Base-by-base conservation (phyloP, 352 stramenopile genomes). In the Globisporangium polare region DNA sequence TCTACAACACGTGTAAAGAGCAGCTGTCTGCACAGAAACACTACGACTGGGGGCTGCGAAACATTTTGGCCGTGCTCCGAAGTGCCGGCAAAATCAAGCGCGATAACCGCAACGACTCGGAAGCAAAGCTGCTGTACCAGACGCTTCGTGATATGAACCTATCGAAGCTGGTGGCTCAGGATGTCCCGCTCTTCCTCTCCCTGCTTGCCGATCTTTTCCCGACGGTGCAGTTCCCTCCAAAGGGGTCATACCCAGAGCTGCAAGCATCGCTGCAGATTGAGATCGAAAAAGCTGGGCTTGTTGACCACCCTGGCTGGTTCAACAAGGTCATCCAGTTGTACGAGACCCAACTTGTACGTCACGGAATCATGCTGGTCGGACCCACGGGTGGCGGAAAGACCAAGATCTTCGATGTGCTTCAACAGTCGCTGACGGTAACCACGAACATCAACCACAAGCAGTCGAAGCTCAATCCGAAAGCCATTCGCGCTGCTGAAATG, bases 331-430 rank as follows among this genome's bases (percentile, higher is more conserved):
- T 99, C 49, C 92, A 98, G 65, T 76, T 99, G 20, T 99, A 99
- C 68, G 97, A 99, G 63, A 99, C 96, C 2, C 97, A 97, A 56
- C 88, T 98, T 18, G 97, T 99, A 51, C 85, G 97, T 18, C 96
- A 99, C 67, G 97, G 97, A 8, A 99, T 99, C 75, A 99, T 99
- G 96, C 79, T 99, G n/a, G 95, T 99, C 9, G 96, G 97, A 5
- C 97, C 97, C 0, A 97, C 94, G 1, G 97, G 97, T 17, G 96
- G 96, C 42, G 97, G 97, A 20, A 99, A 99, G 77, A 99, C 96
- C 2, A 96, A 97, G 66, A 99, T 98, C 42, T 99, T 98, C 63
- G 94, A 98, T 58, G 96, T 96, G 29, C 62, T 99, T 4, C 89
- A 96, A 63, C 86, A 96, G 57, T 95, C 94, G 2, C 73, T 99